Evolutionary conservation across 495 filamentous ascomycete genomes (phyloP), one percentile per base, ranked within the genome.

Genomic region (Mytilinidion resinicola): DNA sequence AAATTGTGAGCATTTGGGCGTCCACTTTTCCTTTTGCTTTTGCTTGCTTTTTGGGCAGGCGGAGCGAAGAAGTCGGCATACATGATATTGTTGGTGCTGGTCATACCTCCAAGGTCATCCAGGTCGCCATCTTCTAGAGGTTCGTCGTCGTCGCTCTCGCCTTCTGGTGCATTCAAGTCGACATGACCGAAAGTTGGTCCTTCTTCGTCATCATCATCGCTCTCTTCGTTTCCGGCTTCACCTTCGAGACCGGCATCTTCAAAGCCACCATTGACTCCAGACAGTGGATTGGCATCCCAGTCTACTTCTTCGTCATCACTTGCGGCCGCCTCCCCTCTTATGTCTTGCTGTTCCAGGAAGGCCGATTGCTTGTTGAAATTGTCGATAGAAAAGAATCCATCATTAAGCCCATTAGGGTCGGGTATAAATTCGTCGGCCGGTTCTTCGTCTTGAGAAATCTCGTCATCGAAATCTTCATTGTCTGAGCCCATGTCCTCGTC

Each of bases 371-470:
- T 89, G 78, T 98, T 98, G 80, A 98, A 98, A 51, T 96, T 85
- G 59, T 97, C 91, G 60, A 98, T 95, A 1, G 90, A 96, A 74
- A 98, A 98, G 74, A 98, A 98, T 4, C 90, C 93, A 67, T 98
- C 93, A 69, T 98, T 98, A 19, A 90, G 72, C 12, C 85, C 85
- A 60, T 85, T 77, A 14, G 73, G 74, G 63, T 89, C 86, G 50
- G 81, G 72, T 11, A 77, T 66, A 54, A 54, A 72, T 36, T 67
- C 64, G 63, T 73, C 73, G 9, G 72, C 71, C 11, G 78, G 75
- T 51, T 81, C 79, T 44, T 68, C 64, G n/a, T 74, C 72, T 20
- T 59, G 68, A 4, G 69, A 67, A 72, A 68, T 59, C 73, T 69
- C 57, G 53, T 66, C 62, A n/a, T 65, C 62, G 25, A 59, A 64